These are phyloP conservation scores for Mikania micrantha DNA, from an alignment of 129 eudicot species.

Conservation along the genomic window DNA sequence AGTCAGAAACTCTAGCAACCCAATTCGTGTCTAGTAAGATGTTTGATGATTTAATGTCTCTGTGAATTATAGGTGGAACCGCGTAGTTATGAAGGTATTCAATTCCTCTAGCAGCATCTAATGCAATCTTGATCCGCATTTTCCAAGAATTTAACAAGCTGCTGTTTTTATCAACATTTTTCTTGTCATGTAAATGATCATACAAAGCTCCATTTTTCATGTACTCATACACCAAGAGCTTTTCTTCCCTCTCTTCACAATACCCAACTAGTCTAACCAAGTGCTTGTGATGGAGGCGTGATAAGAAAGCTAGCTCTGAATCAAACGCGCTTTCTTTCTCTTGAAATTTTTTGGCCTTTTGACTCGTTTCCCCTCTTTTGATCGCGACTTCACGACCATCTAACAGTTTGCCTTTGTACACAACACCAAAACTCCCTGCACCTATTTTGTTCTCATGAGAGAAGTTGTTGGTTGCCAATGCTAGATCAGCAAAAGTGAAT, in stretches of 20 bases:
- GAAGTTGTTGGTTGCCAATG: constrained; percentile 63
- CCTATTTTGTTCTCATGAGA: constrained; percentile 78
- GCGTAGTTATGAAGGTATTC: constrained; percentile 94
- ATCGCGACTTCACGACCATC: constrained; percentile 97
- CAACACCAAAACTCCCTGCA: constrained; percentile 91
- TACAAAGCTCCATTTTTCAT: constrained; percentile 94
- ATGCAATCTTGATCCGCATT: constrained; percentile 72
- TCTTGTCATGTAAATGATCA: constrained; percentile 83
- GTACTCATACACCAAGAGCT: constrained; percentile 78
- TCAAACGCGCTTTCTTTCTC: constrained; percentile 94
- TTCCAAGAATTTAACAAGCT: constrained; percentile 83
- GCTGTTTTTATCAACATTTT: constrained; percentile 45
- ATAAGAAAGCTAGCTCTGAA: constrained; percentile 88
- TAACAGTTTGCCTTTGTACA: constrained; percentile 73
- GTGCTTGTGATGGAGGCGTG: constrained; percentile 90
- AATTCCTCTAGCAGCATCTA: constrained; percentile 92
- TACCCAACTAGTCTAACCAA: constrained; percentile 88
- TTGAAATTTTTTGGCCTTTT: constrained; percentile 63
- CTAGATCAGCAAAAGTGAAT: constrained; percentile 61
- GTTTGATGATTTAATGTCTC: constrained; percentile 96
- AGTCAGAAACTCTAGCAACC: constrained; percentile 95
- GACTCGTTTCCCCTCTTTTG: constrained; percentile 73
- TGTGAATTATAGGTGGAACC: constrained; percentile 89
- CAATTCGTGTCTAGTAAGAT: constrained; percentile 74
- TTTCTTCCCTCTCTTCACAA: constrained; percentile 90